Evolutionary conservation across 2,329 filamentous ascomycete genomes (phyloP), one percentile per base, ranked within the genome.

Genomic region (Colletotrichum melonis): DNA sequence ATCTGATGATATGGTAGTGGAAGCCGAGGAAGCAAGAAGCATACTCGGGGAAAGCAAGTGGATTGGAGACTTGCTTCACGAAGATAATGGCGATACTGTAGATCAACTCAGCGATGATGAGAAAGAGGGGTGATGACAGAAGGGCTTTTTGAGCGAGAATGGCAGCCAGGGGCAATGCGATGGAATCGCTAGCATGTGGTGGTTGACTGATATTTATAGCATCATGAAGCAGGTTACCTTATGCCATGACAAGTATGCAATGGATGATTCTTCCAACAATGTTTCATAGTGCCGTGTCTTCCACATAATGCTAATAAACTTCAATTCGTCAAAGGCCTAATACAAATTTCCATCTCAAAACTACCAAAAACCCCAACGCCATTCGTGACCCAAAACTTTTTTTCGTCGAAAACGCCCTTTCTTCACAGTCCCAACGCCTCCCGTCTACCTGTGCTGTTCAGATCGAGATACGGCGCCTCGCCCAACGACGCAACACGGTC

Each of bases 51-150:
- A 93, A 75, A 95, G 94, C 80, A 89, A 88, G 76, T 85, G 87
- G 65, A 83, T 96, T 62, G 94, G 93, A 1, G 88, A 92, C 76
- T 83, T 94, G 75, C 78, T 96, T 66, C 88, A 95, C 76, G 91
- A 92, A 74, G 92, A 93, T 69, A 82, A 86, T 60, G 88, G 89
- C 66, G 72, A 79, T 14, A 68, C 56, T 26, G 70, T 76, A 8
- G 71, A 74, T 42, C 60, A 74, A 12, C 60, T 63, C 4, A 70
- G 67, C 63, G 72, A 72, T 16, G 63, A 74, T 52, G 72, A 74
- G 42, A 9, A 22, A 54, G 35, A 11, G 11, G 32, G 69, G 56
- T 16, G 63, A 74, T 52, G 72, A 74, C 26, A 8, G 28, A 28
- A 49, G 11, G 8, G 22, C 22, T 6, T 32, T 24, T n/a, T 65